Conservation (phyloP, 2,329 filamentous ascomycete species). For the Penicillium sp. region DNA sequence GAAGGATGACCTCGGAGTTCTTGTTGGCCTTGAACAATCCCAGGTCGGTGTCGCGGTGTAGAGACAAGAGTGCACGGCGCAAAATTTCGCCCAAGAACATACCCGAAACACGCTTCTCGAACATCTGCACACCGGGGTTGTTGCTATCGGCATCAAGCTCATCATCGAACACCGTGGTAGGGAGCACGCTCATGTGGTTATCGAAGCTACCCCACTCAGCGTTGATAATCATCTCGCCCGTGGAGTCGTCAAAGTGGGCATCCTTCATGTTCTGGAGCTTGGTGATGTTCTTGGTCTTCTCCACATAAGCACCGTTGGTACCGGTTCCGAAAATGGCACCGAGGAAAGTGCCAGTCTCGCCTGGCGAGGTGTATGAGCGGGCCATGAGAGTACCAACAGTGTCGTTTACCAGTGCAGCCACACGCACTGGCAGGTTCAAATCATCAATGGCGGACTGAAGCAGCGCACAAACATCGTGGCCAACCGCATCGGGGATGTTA, state of each 20-base stretch:
- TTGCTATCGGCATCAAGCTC: constrained; percentile 75
- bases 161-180: constrained; percentile 78
- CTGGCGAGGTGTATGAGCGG: constrained; percentile 87
- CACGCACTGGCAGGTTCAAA: constrained; percentile 80
- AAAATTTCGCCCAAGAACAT: constrained; percentile 98
- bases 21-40: constrained; percentile 75
- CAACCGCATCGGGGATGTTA: constrained; percentile 89
- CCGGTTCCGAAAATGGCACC: constrained; percentile 97
- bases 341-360: constrained; percentile 81
- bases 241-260: constrained; percentile 66
- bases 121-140: constrained; percentile 96
- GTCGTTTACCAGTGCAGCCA: constrained; percentile 96
- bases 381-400: constrained; percentile 98
- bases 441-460: constrained; percentile 87
- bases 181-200: constrained; percentile 84
- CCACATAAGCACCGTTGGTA: constrained; percentile 95
- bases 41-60: constrained; percentile 65
- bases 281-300: constrained; percentile 81
- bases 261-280: constrained; percentile 64
- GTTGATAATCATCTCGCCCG: constrained; percentile 96
- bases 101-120: constrained; percentile 95
- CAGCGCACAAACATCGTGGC: constrained; percentile 89
- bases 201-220: constrained; percentile 99
- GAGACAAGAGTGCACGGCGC: constrained; percentile 68
- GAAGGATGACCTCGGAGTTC: constrained; percentile 69